Evolutionary conservation across 768 basidiomycete species (phyloP), one percentile per base, ranked within the genome.

Genomic region (Termitomyces sp.): DNA sequence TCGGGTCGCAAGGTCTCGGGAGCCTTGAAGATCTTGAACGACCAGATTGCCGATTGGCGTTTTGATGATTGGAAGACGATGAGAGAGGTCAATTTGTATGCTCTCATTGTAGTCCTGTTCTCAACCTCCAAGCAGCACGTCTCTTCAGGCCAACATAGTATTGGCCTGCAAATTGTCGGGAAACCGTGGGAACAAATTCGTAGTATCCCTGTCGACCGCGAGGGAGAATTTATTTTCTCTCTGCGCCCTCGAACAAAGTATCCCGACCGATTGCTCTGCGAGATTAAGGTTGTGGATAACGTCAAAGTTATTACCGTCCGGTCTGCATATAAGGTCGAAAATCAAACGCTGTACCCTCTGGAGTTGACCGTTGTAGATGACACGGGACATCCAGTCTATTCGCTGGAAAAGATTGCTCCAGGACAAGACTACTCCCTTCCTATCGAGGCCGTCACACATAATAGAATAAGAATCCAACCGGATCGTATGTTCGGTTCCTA

Each of bases 1-100:
- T 61, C 68, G 25, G 73, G 72, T 53, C 68, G 72, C 14, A 79
- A 78, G 45, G 80, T 83, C 56, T 67, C 74, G 3, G 75, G 76
- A 30, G 74, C 79, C 30, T 76, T 84, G 42, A 82, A 85, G 63
- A 73, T 99, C 37, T 73, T 82, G 19, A 81, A 93, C 61, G 88
- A 89, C 37, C 80, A 91, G 64, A 84, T 79, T 8, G 75, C 91
- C 4, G 95, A 98, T 55, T 98, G 97, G 97, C 80, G 97, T 54
- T 98, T 98, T 64, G 94, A 98, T 67, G 95, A 98, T 65, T 94
- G 93, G 89, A 88, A 88, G 68, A 88, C 87, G 4, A 86, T 91
- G 76, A 85, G 97, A 67, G 97, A 99, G 76, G 94, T 93, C 66
- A 58, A 77, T 34, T 23, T 5, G 2, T 30, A 25, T 19, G 45